Base-by-base conservation (phyloP, 23 red algal species). In the Gracilaria vermiculophylla region DNA sequence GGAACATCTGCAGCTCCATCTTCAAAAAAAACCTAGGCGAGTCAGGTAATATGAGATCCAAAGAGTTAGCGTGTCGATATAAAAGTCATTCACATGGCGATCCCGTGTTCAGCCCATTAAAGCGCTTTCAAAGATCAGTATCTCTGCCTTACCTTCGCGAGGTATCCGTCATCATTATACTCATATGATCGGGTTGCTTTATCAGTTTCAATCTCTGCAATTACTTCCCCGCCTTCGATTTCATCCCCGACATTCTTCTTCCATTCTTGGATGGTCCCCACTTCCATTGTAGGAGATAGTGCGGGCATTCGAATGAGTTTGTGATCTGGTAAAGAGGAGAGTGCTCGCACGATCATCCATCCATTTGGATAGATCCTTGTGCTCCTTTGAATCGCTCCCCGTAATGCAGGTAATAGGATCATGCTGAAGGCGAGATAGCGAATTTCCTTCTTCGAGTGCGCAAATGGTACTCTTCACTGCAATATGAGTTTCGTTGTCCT, bases 151-250 rank as follows among this genome's bases (percentile, higher is more conserved):
- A 98, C 91, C 87, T 88, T 98, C 45, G 96, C 96, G 69, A 98
- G 70, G 49, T 83, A 91, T 37, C 96, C 92, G 21, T 95, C 92
- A 61, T 98, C 96, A 85, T 95, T 89, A n/a, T 87, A 95, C 41
- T 95, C 92, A 75, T 92, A 93, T 76, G 90, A 91, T 73, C 93
- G 55, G 0, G 96, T 98, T 27, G 96, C 96, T 78, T 98, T 98
- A 44, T 98, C 96, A 12, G 96, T 98, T 81, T 98, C 96, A 51
- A 98, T 98, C 73, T 98, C 96, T 37, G 96, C 96, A 43, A 98
- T 79, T 25, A 95, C 91, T 23, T 98, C 96, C 25, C 96, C 96
- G 6, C 81, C 73, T 49, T 83, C 76, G 29, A 98, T 91, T 25
- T 48, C 32, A 25, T 98, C 96, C 32, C 96, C 96, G 47, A 86